These are phyloP conservation scores for Solanum acaule DNA, from an alignment of 257 asterid species.

Conservation along the genomic window DNA sequence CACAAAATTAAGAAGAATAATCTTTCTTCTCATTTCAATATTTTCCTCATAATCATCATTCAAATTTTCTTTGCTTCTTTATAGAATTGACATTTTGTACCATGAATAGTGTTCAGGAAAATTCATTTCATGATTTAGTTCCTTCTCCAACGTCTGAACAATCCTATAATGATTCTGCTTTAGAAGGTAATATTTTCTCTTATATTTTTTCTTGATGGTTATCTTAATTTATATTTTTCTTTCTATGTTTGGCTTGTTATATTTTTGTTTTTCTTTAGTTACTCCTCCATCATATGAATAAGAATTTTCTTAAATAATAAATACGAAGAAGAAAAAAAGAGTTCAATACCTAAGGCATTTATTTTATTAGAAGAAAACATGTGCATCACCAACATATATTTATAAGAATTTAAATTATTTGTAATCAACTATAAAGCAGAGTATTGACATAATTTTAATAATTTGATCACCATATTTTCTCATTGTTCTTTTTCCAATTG, in stretches of 20 bases:
- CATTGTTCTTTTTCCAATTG: neutral
- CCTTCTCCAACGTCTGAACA: slow-evolving; percentile 19
- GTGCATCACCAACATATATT: neutral
- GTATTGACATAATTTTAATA: neutral
- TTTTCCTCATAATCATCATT: neutral
- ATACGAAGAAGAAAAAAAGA: neutral
- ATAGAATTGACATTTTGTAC: slow-evolving; percentile 1
- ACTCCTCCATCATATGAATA: neutral
- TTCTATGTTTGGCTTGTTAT: neutral
- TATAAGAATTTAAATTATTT: neutral
- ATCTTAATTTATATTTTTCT: neutral
- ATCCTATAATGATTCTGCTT: slow-evolving; percentile 41
- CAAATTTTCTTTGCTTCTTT: slow-evolving; percentile 1
- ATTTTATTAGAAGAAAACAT: neutral
- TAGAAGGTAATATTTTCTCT: slow-evolving; percentile 39
- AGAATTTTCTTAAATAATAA: neutral
- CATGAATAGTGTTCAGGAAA: slow-evolving; percentile 31
- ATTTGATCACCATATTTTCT: neutral
- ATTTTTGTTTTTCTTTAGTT: neutral
- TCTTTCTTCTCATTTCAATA: slow-evolving; percentile 6
- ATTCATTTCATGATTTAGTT: slow-evolving; percentile 32
- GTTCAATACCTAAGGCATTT: neutral
- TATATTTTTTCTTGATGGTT: neutral
- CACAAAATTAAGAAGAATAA: slow-evolving; percentile 2
- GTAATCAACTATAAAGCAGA: neutral